Evolutionary conservation across 306 rosid genomes (phyloP), one percentile per base, ranked within the genome.

Genomic region (Lathyrus oleraceus): DNA sequence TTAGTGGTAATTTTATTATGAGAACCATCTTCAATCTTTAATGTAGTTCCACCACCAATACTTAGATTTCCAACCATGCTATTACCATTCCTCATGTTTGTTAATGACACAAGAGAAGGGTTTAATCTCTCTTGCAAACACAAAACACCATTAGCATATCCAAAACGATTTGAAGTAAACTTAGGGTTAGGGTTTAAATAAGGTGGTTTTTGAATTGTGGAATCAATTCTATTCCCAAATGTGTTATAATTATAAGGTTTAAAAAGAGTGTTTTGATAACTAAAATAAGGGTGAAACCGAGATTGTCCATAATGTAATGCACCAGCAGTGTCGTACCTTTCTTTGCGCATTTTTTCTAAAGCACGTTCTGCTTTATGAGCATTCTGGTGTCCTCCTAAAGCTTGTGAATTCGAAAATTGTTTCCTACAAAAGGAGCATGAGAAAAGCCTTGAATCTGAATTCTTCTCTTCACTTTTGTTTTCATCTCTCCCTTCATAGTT

Each of bases 351-450:
- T 39, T 91, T 91, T 1, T 84, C 93, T 4, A 87, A 12, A 0
- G 85, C 85, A 0, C 91, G 86, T 76, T 88, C 96, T 20, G 80
- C 85, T 15, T 84, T 91, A 40, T 91, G 97, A 0, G 97, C 96
- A 59, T 91, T 91, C 57, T 91, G 97, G n/a, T 88, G 97, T 1
- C 97, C 96, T 12, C 97, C 97, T 20, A 91, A 44, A 0, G 96
- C 97, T 27, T 91, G 96, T 1, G 93, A 85, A 0, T 96, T 80
- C 8, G 89, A 84, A 74, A 91, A 91, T 25, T 77, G 78, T 20
- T 89, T 82, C 75, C 79, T 85, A 69, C 97, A 91, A n/a, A 83
- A 91, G 61, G 66, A 82, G 81, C 97, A 88, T 1, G 85, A 79
- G 54, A 83, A 88, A 44, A 75, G 71, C 79, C 69, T 88, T 11